Evolutionary conservation across 2,329 filamentous ascomycete species (phyloP).

Genomic region (Nakataea oryzae): DNA sequence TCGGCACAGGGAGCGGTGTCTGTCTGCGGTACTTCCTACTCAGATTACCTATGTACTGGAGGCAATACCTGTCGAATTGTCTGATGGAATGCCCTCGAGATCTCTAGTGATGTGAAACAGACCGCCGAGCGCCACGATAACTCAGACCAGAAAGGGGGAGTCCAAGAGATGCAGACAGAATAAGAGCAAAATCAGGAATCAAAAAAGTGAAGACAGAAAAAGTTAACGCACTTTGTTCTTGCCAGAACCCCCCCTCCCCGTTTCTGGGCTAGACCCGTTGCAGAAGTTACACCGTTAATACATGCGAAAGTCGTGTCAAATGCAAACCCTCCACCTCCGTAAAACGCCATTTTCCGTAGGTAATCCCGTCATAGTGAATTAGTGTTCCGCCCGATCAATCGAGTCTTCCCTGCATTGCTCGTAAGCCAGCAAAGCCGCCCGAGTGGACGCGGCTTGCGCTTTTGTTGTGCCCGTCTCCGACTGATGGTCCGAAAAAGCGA

Average conservation of each 20-base stretch:
- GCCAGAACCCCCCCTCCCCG: not conserved
- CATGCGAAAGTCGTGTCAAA: not conserved
- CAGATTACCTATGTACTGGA: not conserved
- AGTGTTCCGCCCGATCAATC: not conserved
- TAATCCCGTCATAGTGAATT: not conserved
- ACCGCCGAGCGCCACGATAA: not conserved
- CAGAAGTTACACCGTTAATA: not conserved
- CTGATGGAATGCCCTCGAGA: not conserved
- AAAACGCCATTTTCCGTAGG: not conserved
- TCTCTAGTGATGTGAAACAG: not conserved
- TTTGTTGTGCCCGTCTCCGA: not conserved
- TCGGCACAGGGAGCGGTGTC: not conserved
- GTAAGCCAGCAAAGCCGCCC: not conserved
- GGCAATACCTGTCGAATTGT: not conserved
- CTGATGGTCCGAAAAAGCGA: not conserved
- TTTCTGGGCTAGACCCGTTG: not conserved
- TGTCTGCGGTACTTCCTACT: not conserved
- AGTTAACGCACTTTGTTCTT: not conserved
- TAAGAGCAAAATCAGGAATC: conserved; percentile 3
- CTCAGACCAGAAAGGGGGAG: not conserved
- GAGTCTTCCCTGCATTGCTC: not conserved
- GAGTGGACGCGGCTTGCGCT: not conserved
- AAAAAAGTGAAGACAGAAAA: conserved; percentile 1
- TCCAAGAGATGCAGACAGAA: conserved; percentile 2
- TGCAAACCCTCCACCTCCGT: not conserved